Evolutionary conservation across 139 green algal genomes (phyloP).

Genomic region (Chlorella sp.): DNA sequence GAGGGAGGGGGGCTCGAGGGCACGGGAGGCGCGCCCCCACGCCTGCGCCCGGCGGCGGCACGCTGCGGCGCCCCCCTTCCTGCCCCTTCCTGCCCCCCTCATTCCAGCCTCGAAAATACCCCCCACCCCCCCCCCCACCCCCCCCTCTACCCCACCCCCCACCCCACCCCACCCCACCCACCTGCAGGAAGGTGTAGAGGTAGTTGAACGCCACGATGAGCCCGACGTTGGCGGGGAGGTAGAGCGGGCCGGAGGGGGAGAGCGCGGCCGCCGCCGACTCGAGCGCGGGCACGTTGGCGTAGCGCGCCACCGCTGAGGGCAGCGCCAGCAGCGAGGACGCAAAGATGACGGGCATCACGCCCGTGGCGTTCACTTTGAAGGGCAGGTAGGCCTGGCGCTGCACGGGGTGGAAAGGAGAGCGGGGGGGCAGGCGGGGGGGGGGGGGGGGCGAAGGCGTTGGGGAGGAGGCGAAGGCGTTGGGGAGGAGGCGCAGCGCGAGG

Average conservation of each 20-base stretch:
- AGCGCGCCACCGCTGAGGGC: slow-evolving; percentile 81
- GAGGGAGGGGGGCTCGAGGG: too few relatives aligned
- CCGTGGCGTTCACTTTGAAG: slow-evolving; percentile 79
- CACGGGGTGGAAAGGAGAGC: too few relatives aligned
- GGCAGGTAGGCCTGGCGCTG: slow-evolving; percentile 49
- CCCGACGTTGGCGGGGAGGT: slow-evolving; percentile 87
- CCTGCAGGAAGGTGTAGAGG: slow-evolving; percentile 99
- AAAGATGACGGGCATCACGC: slow-evolving; percentile 99
- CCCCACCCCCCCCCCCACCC: background rate
- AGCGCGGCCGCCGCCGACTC: slow-evolving; percentile 64
- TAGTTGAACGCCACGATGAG: slow-evolving; percentile 99
- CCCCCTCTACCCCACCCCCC: background rate
- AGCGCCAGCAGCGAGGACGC: slow-evolving; percentile 90
- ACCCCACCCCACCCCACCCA: slow-evolving; percentile 1
- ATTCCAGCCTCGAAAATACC: too few relatives aligned
- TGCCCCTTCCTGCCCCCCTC: too few relatives aligned
- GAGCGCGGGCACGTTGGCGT: slow-evolving; percentile 64
- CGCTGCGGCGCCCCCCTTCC: too few relatives aligned
- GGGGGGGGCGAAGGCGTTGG: too few relatives aligned
- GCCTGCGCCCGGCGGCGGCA: too few relatives aligned
- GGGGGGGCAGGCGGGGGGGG: too few relatives aligned
- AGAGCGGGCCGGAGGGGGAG: slow-evolving; percentile 77
- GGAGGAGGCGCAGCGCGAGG: too few relatives aligned
- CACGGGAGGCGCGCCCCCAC: too few relatives aligned
- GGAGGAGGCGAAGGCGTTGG: too few relatives aligned